Evolutionary conservation across 495 filamentous ascomycete genomes (phyloP).

Genomic region (Lichenothelia convexa): DNA sequence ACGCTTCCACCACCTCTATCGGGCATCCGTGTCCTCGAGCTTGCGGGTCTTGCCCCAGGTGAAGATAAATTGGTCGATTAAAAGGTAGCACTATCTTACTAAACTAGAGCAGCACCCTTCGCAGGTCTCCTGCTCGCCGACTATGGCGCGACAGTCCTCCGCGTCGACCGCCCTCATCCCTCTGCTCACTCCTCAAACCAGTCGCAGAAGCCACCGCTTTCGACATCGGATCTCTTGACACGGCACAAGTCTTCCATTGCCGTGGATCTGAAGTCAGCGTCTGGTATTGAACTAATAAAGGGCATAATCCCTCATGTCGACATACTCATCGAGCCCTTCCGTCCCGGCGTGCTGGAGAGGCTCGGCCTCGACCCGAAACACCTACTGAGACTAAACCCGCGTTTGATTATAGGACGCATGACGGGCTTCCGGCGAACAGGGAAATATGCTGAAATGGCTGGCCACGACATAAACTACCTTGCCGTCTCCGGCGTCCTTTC

Average conservation of each 20-base stretch:
- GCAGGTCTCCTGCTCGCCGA: conserved; percentile 77
- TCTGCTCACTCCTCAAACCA: too few species aligned
- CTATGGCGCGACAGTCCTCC: conserved; percentile 72
- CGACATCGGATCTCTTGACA: conserved; percentile 50
- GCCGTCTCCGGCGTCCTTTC: conserved; percentile 66
- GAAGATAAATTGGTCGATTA: too few species aligned
- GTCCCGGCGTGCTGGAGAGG: conserved; percentile 74
- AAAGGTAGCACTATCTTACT: too few species aligned
- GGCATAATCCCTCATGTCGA: conserved; percentile 44
- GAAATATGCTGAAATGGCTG: conserved; percentile 70
- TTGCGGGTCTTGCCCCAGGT: conserved; percentile 82
- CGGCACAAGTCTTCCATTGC: conserved; percentile 63
- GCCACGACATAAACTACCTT: conserved; percentile 97
- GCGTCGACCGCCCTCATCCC: conserved; percentile 52
- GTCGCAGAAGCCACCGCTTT: conserved; percentile 15
- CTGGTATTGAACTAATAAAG: conserved; percentile 44
- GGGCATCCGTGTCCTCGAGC: conserved; percentile 69
- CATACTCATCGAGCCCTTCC: conserved; percentile 81
- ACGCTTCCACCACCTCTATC: conserved; percentile 48
- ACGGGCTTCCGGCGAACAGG: conserved; percentile 81
- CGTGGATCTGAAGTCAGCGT: conserved; percentile 52
- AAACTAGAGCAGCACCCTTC: conserved; percentile 80
- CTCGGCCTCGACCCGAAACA: conserved; percentile 55
- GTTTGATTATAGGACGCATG: conserved; percentile 65
- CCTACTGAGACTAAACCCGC: conserved; percentile 45